Conservation (phyloP, 371 early-diverging fungal species). For the Mucor indicus region DNA sequence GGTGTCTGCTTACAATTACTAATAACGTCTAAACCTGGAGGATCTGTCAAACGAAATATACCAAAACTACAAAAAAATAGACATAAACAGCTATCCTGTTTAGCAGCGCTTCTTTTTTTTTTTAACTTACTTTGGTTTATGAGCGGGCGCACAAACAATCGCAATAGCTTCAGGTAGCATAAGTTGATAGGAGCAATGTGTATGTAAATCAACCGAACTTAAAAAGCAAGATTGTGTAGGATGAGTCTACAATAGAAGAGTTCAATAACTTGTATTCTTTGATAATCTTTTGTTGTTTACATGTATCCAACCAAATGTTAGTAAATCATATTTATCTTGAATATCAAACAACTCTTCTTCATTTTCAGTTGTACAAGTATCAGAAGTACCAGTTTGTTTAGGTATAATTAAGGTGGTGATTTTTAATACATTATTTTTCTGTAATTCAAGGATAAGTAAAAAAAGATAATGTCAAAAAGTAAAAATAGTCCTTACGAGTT, state of each 20-base stretch:
- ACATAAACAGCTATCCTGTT: neutral
- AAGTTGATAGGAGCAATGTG: slow-evolving; percentile 89
- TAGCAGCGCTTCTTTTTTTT: neutral
- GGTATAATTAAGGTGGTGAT: slow-evolving; percentile 86
- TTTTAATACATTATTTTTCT: slow-evolving; percentile 65
- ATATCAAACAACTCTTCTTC: slow-evolving; percentile 86
- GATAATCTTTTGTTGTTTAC: slow-evolving; percentile 38
- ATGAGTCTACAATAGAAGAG: slow-evolving; percentile 78
- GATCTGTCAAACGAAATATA: slow-evolving; percentile 86
- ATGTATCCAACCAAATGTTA: slow-evolving; percentile 93
- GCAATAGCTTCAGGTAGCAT: slow-evolving; percentile 95
- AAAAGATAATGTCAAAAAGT: neutral
- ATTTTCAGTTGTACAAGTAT: slow-evolving; percentile 83
- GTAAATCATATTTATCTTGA: slow-evolving; percentile 70
- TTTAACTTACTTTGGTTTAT: slow-evolving; percentile 59
- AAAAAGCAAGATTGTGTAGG: slow-evolving; percentile 93
- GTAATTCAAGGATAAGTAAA: neutral
- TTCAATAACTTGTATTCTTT: neutral
- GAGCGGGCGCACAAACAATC: slow-evolving; percentile 83
- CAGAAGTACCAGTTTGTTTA: slow-evolving; percentile 84
- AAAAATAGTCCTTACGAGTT: slow-evolving; percentile 42
- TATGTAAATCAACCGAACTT: slow-evolving; percentile 90
- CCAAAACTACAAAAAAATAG: slow-evolving; percentile 56
- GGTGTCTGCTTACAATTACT: slow-evolving; percentile 66
- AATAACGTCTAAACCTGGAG: slow-evolving; percentile 82